Evolutionary conservation across 176 grass and related monocot species (phyloP).

Genomic region (Avena insularis): DNA sequence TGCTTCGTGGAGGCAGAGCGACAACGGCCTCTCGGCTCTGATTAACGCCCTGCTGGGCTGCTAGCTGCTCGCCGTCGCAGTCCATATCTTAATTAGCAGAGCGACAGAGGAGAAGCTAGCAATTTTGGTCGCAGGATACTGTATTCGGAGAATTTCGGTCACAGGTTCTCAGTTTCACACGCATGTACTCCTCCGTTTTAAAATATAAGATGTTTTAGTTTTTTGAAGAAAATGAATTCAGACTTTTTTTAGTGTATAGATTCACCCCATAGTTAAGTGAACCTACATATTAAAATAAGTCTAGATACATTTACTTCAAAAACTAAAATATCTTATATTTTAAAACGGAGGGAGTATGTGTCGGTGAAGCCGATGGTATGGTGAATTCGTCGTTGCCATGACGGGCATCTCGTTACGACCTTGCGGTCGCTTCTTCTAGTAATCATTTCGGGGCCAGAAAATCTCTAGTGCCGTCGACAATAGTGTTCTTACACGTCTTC

Average conservation of each 20-base stretch:
- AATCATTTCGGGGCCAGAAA: background rate
- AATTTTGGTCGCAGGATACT: background rate
- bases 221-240: too few relatives aligned
- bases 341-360: background rate
- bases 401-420: background rate
- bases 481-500: background rate
- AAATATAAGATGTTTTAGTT: too few relatives aligned
- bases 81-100: background rate
- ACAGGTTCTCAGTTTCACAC: background rate
- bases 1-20: constrained; percentile 21
- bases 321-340: too few relatives aligned
- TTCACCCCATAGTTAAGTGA: too few relatives aligned
- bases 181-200: too few relatives aligned
- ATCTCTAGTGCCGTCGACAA: background rate
- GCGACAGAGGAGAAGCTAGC: background rate
- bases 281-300: too few relatives aligned
- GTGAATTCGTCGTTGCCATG: background rate
- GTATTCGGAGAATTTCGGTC: too few relatives aligned
- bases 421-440: too few relatives aligned
- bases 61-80: background rate
- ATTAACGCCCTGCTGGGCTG: background rate
- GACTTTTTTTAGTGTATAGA: too few relatives aligned
- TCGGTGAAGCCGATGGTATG: background rate
- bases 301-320: too few relatives aligned
- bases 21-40: background rate